Percentiles rank a stretch among this genome's conserved stretches.
These are phyloP conservation scores for Schoenoplectus tabernaemontani DNA, from an alignment of 202 grass and related monocot species.

Conservation along the genomic window DNA sequence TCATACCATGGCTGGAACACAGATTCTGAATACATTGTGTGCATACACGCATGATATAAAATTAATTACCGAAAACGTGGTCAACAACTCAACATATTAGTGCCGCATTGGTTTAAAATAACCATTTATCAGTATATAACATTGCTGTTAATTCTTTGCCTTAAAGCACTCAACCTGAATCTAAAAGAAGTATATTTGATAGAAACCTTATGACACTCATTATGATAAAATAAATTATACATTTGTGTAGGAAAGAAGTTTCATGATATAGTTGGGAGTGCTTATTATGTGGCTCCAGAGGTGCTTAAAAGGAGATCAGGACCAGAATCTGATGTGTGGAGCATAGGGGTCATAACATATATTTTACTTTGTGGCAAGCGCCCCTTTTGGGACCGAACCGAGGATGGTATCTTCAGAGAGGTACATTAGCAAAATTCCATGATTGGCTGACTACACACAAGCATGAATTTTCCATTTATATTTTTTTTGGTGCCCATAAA, in stretches of 20 bases:
- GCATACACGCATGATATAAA: background rate
- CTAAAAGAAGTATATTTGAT: background rate
- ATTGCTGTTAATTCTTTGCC: background rate
- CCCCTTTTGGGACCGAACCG: constrained; percentile 98
- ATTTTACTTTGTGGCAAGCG: constrained; percentile 96
- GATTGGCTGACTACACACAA: background rate
- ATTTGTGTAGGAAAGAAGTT: constrained; percentile 73
- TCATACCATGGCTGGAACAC: background rate
- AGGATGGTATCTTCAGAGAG: constrained; percentile 98
- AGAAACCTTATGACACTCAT: background rate
- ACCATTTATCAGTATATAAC: background rate
- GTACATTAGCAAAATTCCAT: constrained; percentile 27
- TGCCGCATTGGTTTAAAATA: background rate
- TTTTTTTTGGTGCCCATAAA: background rate
- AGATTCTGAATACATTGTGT: background rate
- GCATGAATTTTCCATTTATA: background rate
- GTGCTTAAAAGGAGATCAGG: constrained; percentile 84
- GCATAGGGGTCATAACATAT: constrained; percentile 99
- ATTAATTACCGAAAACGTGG: background rate
- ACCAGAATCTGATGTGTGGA: constrained; percentile 98
- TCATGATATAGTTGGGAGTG: constrained; percentile 94
- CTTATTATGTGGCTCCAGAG: constrained; percentile 97
- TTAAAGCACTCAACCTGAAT: background rate
- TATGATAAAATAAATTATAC: constrained; percentile 5
- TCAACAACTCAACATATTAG: background rate